Evolutionary conservation across 805 yeast species (phyloP).

Genomic region (Lipomyces yamanashiensis): DNA sequence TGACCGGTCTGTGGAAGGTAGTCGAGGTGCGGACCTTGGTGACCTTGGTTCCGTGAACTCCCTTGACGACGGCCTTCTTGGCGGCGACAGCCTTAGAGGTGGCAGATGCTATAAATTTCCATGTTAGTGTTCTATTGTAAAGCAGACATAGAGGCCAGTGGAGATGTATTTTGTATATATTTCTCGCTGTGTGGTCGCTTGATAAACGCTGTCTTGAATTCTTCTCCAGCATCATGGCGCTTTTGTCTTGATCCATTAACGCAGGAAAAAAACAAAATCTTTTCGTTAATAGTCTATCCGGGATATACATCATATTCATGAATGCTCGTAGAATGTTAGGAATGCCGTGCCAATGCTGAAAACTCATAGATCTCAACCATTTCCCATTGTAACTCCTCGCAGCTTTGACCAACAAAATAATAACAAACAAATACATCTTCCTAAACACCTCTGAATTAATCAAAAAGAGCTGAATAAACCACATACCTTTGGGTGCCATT

Average conservation of each 20-base stretch:
- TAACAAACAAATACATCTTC: neutral
- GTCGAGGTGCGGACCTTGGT: conserved; percentile 92
- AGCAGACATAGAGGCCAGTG: neutral
- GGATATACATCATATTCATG: too few relatives aligned
- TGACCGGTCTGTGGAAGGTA: conserved; percentile 97
- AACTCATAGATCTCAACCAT: neutral
- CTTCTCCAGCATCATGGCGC: too few relatives aligned
- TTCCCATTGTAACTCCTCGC: neutral
- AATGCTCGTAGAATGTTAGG: too few relatives aligned
- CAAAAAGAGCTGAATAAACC: neutral
- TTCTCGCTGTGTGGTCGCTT: too few relatives aligned
- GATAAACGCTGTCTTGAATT: too few relatives aligned
- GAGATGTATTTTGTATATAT: too few relatives aligned
- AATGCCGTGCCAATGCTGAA: too few relatives aligned
- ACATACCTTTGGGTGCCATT: conserved; percentile 25
- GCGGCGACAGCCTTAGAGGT: conserved; percentile 89
- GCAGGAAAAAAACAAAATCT: too few relatives aligned
- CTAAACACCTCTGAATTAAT: neutral
- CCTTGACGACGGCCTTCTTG: conserved; percentile 98
- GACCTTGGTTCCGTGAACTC: conserved; percentile 89
- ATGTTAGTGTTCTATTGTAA: neutral
- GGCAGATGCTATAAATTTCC: conserved; percentile 38
- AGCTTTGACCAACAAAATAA: neutral
- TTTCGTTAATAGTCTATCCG: too few relatives aligned
- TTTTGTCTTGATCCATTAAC: too few relatives aligned